Evolutionary conservation across 805 yeast genomes (phyloP), one percentile per base, ranked within the genome.

Genomic region (Candida sphagnicola): DNA sequence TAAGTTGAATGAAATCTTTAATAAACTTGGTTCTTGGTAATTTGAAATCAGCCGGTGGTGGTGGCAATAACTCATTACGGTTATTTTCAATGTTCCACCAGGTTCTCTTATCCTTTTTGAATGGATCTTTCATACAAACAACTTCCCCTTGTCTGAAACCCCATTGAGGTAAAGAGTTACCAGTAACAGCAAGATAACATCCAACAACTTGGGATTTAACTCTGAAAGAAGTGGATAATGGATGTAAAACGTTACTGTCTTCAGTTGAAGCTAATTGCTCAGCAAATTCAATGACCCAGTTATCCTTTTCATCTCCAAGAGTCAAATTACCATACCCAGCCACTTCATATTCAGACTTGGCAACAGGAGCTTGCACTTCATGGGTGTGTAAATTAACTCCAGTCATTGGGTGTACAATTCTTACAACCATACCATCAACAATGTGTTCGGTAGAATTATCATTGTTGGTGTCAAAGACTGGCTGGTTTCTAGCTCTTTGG

Each of bases 81-180:
- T 85, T 88, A 50, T 72, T 72, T 61, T 85, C 95, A 44, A 85
- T 72, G 59, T 84, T 85, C 93, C 93, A 85, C 91, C 93, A 85
- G 14, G 90, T 84, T 52, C 91, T 71, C 67, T 85, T 85, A 56
- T 85, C 95, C 61, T 85, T 80, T 32, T 56, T 66, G 60, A 80
- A 84, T 26, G 88, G 80, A 44, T 70, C 61, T 48, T 75, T 78
- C 58, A 70, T 62, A 66, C 99, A 93, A 1, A 81, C 82, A 47
- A 93, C 91, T 68, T 93, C 99, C 46, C 96, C 95, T 70, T 93
- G 99, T 58, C 88, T 78, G 76, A 91, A 93, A 15, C 99, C 99
- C 99, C 99, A 93, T 13, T 79, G 80, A 14, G 99, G 99, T 56
- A 90, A 80, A 17, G 77, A 59, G 48, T 70, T 65, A 32, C 96